phyloP scores from a whole-genome alignment of 805 yeast species.

The Lachancea quebecensis region DNA sequence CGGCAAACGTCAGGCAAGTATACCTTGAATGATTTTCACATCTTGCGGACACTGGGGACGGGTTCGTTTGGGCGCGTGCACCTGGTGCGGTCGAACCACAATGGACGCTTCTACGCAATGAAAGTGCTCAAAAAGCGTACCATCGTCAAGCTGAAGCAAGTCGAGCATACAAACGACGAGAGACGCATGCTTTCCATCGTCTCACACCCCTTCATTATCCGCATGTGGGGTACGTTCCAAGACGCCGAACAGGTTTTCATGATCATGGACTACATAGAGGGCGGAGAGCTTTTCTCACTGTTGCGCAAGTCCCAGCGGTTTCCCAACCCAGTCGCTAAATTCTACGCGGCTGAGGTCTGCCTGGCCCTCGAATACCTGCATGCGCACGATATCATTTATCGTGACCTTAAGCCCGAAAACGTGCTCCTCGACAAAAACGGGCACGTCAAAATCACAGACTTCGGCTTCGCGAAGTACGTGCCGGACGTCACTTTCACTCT shows the following conservation, averaged over 20 bases:
- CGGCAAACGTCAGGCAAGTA: slow-evolving; percentile 56
- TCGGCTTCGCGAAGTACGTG: slow-evolving; percentile 92
- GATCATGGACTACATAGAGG: slow-evolving; percentile 96
- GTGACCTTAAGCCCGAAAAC: slow-evolving; percentile 92
- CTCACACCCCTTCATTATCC: slow-evolving; percentile 81
- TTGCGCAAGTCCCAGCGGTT: slow-evolving; percentile 83
- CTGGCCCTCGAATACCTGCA: slow-evolving; percentile 85
- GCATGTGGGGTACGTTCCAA: slow-evolving; percentile 97
- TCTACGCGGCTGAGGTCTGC: slow-evolving; percentile 86
- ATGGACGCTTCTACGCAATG: slow-evolving; percentile 88
- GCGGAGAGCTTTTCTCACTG: slow-evolving; percentile 85
- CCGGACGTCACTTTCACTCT: slow-evolving; percentile 87
- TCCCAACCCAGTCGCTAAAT: slow-evolving; percentile 94
- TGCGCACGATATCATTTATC: slow-evolving; percentile 74
- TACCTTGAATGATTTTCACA: slow-evolving; percentile 69
- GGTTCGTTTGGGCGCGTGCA: slow-evolving; percentile 96
- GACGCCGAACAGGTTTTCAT: slow-evolving; percentile 77
- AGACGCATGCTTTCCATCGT: slow-evolving; percentile 80
- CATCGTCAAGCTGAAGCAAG: slow-evolving; percentile 88
- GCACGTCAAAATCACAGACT: slow-evolving; percentile 86
- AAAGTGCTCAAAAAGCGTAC: slow-evolving; percentile 82
- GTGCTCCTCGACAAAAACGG: slow-evolving; percentile 83
- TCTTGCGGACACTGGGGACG: slow-evolving; percentile 85
- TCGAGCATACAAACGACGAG: slow-evolving; percentile 94
- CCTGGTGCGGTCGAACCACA: slow-evolving; percentile 78